phyloP scores from a whole-genome alignment of 495 filamentous ascomycete species.

The Diplogelasinospora grovesii region DNA sequence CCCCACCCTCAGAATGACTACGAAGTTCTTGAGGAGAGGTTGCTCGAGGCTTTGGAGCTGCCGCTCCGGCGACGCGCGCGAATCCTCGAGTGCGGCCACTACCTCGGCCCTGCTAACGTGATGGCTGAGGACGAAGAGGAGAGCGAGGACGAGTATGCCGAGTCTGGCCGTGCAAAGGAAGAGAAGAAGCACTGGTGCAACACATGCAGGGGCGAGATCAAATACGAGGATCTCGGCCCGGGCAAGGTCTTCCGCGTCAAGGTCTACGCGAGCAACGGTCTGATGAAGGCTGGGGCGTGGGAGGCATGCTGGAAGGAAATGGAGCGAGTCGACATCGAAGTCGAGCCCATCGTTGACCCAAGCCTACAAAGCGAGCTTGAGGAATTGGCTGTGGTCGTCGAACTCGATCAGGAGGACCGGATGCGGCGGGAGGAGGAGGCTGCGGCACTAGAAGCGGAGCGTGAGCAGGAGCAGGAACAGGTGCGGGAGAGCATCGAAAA shows the following conservation, averaged over 20 bases:
- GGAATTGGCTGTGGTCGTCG: constrained; percentile 27
- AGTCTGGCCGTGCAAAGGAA: constrained; percentile 34
- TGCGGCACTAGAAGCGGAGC: constrained; percentile 2
- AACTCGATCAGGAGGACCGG: constrained; percentile 24
- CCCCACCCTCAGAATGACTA: constrained; percentile 87
- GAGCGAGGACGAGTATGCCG: constrained; percentile 41
- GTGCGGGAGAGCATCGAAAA: not conserved
- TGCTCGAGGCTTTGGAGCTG: constrained; percentile 83
- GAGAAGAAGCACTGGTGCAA: constrained; percentile 53
- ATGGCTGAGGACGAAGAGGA: constrained; percentile 39
- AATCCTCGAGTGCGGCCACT: constrained; percentile 75
- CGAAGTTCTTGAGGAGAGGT: constrained; percentile 82
- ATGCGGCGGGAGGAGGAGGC: constrained; percentile 25
- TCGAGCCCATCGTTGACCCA: constrained; percentile 55
- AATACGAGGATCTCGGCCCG: constrained; percentile 34
- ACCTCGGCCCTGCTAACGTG: constrained; percentile 43
- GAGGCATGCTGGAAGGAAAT: constrained; percentile 91
- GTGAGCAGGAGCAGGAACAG: not conserved
- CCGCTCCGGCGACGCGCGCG: constrained; percentile 53
- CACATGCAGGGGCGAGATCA: constrained; percentile 50
- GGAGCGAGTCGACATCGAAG: constrained; percentile 93
- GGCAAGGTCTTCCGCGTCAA: constrained; percentile 71
- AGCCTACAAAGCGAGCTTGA: constrained; percentile 38
- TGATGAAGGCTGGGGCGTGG: constrained; percentile 91
- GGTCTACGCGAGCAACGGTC: constrained; percentile 86